Conservation (phyloP, 306 rosid genomes). For the Cicer chorassanicum region DNA sequence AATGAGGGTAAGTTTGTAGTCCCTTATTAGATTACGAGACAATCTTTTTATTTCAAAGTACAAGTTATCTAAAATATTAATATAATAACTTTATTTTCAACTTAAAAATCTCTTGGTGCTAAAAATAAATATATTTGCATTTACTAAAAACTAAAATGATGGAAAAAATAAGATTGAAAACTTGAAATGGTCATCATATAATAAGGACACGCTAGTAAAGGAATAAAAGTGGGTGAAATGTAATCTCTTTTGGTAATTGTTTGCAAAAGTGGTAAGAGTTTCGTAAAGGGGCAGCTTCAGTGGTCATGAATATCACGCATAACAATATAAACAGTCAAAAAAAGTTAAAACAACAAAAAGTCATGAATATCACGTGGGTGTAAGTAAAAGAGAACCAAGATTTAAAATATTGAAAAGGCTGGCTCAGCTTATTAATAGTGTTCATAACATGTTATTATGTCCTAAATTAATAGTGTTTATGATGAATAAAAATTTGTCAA, state of each 20-base stretch:
- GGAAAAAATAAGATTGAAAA: too few relatives aligned
- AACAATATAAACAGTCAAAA: neutral
- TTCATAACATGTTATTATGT: neutral
- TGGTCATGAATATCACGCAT: slow-evolving; percentile 42
- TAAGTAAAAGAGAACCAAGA: neutral
- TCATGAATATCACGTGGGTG: slow-evolving; percentile 43
- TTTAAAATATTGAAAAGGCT: neutral
- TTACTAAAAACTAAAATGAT: too few relatives aligned
- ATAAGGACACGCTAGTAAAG: too few relatives aligned
- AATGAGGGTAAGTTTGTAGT: too few relatives aligned
- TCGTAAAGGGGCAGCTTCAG: slow-evolving; percentile 22
- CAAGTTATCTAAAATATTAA: too few relatives aligned
- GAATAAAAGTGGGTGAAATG: slow-evolving; percentile 9
- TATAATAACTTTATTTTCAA: too few relatives aligned
- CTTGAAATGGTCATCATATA: too few relatives aligned
- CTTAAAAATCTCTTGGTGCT: too few relatives aligned
- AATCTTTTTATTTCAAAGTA: too few relatives aligned
- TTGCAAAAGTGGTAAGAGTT: neutral
- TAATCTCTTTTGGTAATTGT: neutral
- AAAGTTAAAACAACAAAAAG: neutral
- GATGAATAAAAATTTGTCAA: neutral
- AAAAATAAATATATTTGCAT: too few relatives aligned
- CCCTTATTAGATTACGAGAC: too few relatives aligned
- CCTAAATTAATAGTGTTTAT: neutral
- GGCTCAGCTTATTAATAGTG: neutral